Evolutionary conservation across 208 protist species (phyloP).

Genomic region (Trypanosoma cruzi): DNA sequence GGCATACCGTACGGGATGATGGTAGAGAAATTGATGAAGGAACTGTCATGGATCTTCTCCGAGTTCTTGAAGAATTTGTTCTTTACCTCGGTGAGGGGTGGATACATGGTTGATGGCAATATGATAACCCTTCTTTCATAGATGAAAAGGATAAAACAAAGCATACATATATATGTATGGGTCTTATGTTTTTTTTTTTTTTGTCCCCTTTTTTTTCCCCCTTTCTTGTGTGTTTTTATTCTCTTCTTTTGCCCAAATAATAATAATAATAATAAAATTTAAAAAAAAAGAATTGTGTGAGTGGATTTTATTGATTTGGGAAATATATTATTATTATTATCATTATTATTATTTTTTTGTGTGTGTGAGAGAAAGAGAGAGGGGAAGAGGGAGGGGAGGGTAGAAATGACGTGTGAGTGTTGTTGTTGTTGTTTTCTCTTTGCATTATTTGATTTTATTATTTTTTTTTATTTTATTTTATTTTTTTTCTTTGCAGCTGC

Average conservation of each 20-base stretch:
- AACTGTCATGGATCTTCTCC: slow-evolving; percentile 44
- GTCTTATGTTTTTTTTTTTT: not conserved
- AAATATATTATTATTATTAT: no score
- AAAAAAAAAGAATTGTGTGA: no score
- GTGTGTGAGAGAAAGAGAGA: no score
- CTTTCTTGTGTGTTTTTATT: no score
- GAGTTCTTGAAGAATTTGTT: slow-evolving; percentile 43
- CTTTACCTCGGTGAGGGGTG: slow-evolving; percentile 46
- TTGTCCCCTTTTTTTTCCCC: not conserved
- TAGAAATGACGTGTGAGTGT: not conserved
- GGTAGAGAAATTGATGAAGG: slow-evolving; percentile 51
- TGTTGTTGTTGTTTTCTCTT: not conserved
- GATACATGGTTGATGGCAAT: slow-evolving; percentile 27
- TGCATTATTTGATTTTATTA: not conserved
- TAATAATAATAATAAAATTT: no score
- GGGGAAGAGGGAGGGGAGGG: no score
- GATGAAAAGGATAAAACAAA: no score
- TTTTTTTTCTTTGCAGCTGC: not conserved
- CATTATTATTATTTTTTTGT: no score
- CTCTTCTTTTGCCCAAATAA: no score
- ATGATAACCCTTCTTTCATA: no score
- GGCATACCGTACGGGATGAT: slow-evolving; percentile 64
- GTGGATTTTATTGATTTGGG: no score
- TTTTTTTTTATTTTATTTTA: not conserved
- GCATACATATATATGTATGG: slow-evolving; percentile 3